phyloP scores from a whole-genome alignment of 108 stramenopile species.

The Skeletonema grethae region DNA sequence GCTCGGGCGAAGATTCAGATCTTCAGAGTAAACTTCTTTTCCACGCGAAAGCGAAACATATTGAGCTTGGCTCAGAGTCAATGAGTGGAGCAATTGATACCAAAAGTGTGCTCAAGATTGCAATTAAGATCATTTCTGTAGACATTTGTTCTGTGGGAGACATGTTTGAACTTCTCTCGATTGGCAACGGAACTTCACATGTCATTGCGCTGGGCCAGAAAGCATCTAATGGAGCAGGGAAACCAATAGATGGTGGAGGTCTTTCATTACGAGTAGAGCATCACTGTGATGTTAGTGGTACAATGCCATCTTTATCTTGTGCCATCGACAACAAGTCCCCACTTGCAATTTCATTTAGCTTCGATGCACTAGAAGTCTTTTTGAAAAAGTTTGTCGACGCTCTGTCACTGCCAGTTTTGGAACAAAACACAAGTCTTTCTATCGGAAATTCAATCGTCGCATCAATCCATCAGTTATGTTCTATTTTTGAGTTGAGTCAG shows the following conservation, averaged over 20 bases:
- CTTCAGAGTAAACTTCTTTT: slow-evolving; percentile 11
- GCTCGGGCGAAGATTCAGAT: slow-evolving; percentile 12
- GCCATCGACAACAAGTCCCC: slow-evolving; percentile 51
- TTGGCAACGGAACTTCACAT: slow-evolving; percentile 15
- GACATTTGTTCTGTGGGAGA: slow-evolving; percentile 14
- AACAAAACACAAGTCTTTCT: background rate
- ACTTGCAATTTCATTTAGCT: slow-evolving; percentile 42
- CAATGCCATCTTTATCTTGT: slow-evolving; percentile 45
- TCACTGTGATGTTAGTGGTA: slow-evolving; percentile 18
- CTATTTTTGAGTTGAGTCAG: background rate
- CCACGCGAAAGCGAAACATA: slow-evolving; percentile 10
- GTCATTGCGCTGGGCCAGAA: background rate
- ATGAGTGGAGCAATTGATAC: background rate
- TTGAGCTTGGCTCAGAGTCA: slow-evolving; percentile 33
- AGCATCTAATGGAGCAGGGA: slow-evolving; percentile 19
- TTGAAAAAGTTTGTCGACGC: slow-evolving; percentile 43
- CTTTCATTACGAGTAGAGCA: slow-evolving; percentile 7
- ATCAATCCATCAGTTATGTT: background rate
- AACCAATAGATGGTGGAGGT: slow-evolving; percentile 9
- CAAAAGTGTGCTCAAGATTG: slow-evolving; percentile 14
- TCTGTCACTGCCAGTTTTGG: slow-evolving; percentile 49
- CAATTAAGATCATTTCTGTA: background rate
- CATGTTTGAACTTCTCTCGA: slow-evolving; percentile 16
- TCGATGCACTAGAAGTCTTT: slow-evolving; percentile 44
- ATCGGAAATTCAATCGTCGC: background rate